A percentile compares a stretch with the other conserved stretches of the same genome.
Evolutionary conservation across 2,329 filamentous ascomycete species (phyloP).

Genomic region (Xylariaceae sp.): DNA sequence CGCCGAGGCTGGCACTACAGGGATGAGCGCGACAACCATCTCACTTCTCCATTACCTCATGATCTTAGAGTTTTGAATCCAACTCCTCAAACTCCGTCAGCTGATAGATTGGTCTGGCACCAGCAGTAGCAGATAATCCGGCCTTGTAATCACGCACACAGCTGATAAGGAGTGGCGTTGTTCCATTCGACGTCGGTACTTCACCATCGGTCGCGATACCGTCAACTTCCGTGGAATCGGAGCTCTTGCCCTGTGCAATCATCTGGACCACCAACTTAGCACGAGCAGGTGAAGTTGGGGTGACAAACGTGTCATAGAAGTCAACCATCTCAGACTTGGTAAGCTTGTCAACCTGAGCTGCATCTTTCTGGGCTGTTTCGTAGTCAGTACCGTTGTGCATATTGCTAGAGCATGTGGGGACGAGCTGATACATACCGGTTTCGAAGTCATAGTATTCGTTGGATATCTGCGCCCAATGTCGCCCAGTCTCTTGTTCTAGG

Average conservation of each 20-base stretch:
- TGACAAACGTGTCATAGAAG: conserved; percentile 76
- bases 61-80: conserved; percentile 70
- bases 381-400: conserved; percentile 17
- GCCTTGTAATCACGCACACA: conserved; percentile 82
- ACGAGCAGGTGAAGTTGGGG: conserved; percentile 67
- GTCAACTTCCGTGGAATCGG: conserved; percentile 40
- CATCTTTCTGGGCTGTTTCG: conserved; percentile 67
- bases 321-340: conserved; percentile 76
- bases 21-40: too few relatives aligned
- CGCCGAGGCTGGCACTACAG: too few relatives aligned
- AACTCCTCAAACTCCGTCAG: conserved; percentile 83
- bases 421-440: conserved; percentile 58
- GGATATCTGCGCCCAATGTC: conserved; percentile 82
- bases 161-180: conserved; percentile 62
- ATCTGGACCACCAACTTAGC: conserved; percentile 86
- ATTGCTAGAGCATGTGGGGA: background rate
- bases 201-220: conserved; percentile 33
- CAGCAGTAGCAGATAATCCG: conserved; percentile 67
- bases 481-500: conserved; percentile 74
- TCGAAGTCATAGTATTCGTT: conserved; percentile 89
- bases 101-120: conserved; percentile 69
- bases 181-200: conserved; percentile 43
- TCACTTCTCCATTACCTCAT: background rate
- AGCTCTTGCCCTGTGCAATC: conserved; percentile 64
- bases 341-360: conserved; percentile 67